phyloP scores from a whole-genome alignment of 2,329 filamentous ascomycete genomes.

The Fusarium circinatum region DNA sequence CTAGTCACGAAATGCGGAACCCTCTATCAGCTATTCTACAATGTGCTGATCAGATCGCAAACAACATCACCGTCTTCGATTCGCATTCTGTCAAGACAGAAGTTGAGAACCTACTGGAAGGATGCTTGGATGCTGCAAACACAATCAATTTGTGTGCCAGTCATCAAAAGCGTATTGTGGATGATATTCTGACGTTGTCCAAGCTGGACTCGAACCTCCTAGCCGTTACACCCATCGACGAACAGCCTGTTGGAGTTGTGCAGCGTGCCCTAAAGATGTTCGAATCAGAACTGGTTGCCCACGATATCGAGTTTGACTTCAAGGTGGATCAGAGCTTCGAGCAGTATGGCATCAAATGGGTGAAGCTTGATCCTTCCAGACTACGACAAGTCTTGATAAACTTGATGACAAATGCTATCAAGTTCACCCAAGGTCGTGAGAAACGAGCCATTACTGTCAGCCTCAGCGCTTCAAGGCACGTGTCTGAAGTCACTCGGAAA shows the following conservation, averaged over 20 bases:
- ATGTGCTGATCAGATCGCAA: conserved; percentile 77
- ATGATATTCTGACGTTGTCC: conserved; percentile 73
- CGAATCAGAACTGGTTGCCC: conserved; percentile 76
- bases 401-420: conserved; percentile 74
- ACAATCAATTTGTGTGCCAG: conserved; percentile 83
- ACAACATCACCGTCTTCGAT: conserved; percentile 58
- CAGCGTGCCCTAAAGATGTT: conserved; percentile 81
- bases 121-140: conserved; percentile 78
- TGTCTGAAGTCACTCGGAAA: conserved; percentile 53
- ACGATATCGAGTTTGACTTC: conserved; percentile 77
- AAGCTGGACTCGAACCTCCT: conserved; percentile 78
- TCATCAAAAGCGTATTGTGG: conserved; percentile 79
- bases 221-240: conserved; percentile 75
- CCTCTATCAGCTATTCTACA: conserved; percentile 79
- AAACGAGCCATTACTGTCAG: conserved; percentile 70
- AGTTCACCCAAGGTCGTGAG: conserved; percentile 71
- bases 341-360: conserved; percentile 74
- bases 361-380: conserved; percentile 78
- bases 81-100: conserved; percentile 53
- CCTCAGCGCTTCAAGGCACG: conserved; percentile 69
- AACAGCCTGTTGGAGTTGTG: conserved; percentile 74
- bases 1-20: conserved; percentile 81
- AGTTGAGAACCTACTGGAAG: conserved; percentile 61
- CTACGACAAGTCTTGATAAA: conserved; percentile 82
- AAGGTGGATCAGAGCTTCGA: conserved; percentile 74